These are phyloP conservation scores for Penicillium atrosanguineum DNA, from an alignment of 495 filamentous ascomycete species.

Conservation along the genomic window DNA sequence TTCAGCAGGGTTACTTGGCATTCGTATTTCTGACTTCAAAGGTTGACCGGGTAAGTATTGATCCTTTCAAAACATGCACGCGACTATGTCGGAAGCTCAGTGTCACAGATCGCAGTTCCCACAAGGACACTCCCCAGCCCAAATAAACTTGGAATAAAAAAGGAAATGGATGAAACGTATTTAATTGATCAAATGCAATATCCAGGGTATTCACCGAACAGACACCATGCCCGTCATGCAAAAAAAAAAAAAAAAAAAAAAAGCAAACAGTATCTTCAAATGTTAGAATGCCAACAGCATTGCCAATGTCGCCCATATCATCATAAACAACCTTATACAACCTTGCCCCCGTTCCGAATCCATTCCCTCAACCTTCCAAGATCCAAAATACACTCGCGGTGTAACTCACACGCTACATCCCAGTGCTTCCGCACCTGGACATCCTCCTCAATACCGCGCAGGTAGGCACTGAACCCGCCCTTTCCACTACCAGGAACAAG, in stretches of 20 bases:
- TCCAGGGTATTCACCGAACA: constrained; percentile 17
- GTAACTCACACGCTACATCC: constrained; percentile 61
- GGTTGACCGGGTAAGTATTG: too few relatives aligned
- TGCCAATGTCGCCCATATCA: too few relatives aligned
- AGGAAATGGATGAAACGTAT: not conserved
- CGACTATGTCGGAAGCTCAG: too few relatives aligned
- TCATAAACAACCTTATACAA: constrained; percentile 9
- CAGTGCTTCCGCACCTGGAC: constrained; percentile 60
- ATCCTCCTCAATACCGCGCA: constrained; percentile 62
- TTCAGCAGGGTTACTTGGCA: too few relatives aligned
- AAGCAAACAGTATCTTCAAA: too few relatives aligned
- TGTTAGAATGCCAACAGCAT: too few relatives aligned
- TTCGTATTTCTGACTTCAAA: too few relatives aligned
- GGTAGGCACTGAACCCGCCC: constrained; percentile 56
- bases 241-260: not conserved
- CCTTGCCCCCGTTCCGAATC: constrained; percentile 40
- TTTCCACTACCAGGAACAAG: constrained; percentile 30
- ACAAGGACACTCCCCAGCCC: too few relatives aligned
- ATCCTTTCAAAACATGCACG: too few relatives aligned
- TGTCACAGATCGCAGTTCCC: too few relatives aligned
- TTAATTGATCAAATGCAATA: constrained; percentile 7
- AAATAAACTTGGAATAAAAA: too few relatives aligned
- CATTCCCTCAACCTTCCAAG: constrained; percentile 56
- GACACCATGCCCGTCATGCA: constrained; percentile 8
- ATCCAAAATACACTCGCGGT: constrained; percentile 58